Evolutionary conservation across 306 rosid species (phyloP).

Genomic region (Dalbergia cochinchinensis): DNA sequence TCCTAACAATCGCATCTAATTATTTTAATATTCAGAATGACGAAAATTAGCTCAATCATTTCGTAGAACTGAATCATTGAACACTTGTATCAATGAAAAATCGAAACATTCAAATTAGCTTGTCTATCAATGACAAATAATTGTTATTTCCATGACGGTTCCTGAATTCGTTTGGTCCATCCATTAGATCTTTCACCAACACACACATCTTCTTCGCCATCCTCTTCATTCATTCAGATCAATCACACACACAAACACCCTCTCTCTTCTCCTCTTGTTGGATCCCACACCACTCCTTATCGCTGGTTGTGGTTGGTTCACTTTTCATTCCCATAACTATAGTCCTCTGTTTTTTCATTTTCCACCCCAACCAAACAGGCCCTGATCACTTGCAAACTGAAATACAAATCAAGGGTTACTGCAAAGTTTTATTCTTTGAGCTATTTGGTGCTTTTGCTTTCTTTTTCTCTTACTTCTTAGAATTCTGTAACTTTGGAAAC

Average conservation of each 20-base stretch:
- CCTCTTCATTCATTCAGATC: constrained; percentile 52
- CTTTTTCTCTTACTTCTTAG: neutral
- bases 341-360: neutral
- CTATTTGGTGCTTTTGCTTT: constrained; percentile 4
- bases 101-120: neutral
- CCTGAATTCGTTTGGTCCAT: constrained; percentile 44
- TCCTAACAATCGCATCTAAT: no score
- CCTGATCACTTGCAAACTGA: constrained; percentile 25
- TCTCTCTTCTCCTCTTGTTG: constrained; percentile 24
- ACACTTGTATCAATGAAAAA: no score
- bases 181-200: constrained; percentile 50
- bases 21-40: no score
- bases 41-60: no score
- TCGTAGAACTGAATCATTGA: no score
- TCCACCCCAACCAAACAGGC: neutral
- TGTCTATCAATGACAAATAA: constrained; percentile 27
- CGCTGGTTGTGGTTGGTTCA: constrained; percentile 11
- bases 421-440: constrained; percentile 3
- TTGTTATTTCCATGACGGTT: constrained; percentile 41
- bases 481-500: constrained; percentile 2
- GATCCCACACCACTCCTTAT: constrained; percentile 8
- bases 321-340: constrained; percentile 2
- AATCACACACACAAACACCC: constrained; percentile 19
- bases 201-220: neutral
- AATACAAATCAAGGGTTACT: constrained; percentile 13